Evolutionary conservation across 306 rosid species (phyloP).

Genomic region (Phaseolus lunatus): DNA sequence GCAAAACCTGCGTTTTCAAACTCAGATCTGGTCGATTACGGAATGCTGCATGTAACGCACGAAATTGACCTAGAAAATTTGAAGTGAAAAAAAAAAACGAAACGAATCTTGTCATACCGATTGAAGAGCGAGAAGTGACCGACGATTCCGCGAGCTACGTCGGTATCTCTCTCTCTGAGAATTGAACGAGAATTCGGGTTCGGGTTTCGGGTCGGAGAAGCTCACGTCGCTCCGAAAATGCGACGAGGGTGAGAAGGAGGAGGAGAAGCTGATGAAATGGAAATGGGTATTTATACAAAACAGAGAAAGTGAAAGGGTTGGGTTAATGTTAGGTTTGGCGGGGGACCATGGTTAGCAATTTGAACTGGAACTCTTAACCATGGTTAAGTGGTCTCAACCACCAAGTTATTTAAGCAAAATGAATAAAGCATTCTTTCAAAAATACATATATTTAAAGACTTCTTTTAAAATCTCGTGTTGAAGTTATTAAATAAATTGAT

Average conservation of each 20-base stretch:
- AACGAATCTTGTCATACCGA: slow-evolving; percentile 34
- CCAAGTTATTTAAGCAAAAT: no score
- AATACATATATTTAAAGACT: no score
- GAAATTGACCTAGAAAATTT: not conserved
- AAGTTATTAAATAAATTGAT: no score
- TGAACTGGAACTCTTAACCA: not conserved
- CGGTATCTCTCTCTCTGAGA: not conserved
- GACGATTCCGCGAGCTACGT: not conserved
- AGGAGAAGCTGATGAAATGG: not conserved
- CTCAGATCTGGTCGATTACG: slow-evolving; percentile 51
- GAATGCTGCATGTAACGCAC: not conserved
- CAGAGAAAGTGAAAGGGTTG: not conserved
- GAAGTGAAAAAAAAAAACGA: not conserved
- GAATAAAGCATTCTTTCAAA: no score
- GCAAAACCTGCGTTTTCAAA: not conserved
- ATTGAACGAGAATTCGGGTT: not conserved
- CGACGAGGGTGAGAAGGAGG: not conserved
- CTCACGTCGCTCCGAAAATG: not conserved
- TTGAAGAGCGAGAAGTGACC: not conserved
- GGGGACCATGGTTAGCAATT: slow-evolving; percentile 36
- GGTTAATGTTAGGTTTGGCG: slow-evolving; percentile 29
- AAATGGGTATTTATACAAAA: slow-evolving; percentile 24
- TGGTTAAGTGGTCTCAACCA: not conserved
- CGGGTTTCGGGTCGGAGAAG: not conserved
- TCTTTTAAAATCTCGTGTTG: no score